Evolutionary conservation across 352 stramenopile species (phyloP), one percentile per base, ranked within the genome.

Genomic region (Pythium folliculosum): DNA sequence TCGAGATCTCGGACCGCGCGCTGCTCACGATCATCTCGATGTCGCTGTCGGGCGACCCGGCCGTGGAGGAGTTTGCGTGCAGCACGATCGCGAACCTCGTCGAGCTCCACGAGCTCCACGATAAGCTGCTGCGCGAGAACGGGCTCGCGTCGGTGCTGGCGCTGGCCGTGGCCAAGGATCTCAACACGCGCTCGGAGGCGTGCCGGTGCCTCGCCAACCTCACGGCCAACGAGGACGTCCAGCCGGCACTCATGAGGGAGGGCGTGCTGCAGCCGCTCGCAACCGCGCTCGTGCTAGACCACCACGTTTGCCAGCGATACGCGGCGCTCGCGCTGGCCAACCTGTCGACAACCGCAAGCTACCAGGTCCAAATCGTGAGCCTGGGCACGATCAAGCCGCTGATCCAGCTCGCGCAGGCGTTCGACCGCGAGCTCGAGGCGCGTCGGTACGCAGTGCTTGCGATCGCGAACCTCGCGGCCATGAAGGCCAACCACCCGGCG

Each of bases 21-120:
- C 83, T 99, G 47, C 94, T 97, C 12, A 99, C 96, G 8, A 96
- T 99, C 63, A 97, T 99, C 43, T 94, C 88, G 19, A 90, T 98
- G 75, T 91, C 96, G 38, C 79, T 99, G 3, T 97, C 89, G 19
- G 95, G 92, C 5, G 96, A 99, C 70, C 73, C 77, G 1, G 74
- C 75, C 1, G 87, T 98, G 14, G 97, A 99, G 68, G 88, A 96
- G 62, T 96, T 98, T 65, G 86, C 93, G 7, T 97, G 92, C 69
- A 98, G 91, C 64, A 96, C 95, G 30, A 85, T 98, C 49, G 94
- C 96, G 6, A 99, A 99, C 70, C 80, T 99, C 16, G 88, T 98
- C 63, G 97, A 99, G 71, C 80, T 98, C 30, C 85, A 91, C 43
- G 96, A 98, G 52, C 81, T 99, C 3, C 96, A 99, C 68, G 78